These are phyloP conservation scores for Diutina catenulata DNA, from an alignment of 1,139 yeast genomes.

Conservation along the genomic window DNA sequence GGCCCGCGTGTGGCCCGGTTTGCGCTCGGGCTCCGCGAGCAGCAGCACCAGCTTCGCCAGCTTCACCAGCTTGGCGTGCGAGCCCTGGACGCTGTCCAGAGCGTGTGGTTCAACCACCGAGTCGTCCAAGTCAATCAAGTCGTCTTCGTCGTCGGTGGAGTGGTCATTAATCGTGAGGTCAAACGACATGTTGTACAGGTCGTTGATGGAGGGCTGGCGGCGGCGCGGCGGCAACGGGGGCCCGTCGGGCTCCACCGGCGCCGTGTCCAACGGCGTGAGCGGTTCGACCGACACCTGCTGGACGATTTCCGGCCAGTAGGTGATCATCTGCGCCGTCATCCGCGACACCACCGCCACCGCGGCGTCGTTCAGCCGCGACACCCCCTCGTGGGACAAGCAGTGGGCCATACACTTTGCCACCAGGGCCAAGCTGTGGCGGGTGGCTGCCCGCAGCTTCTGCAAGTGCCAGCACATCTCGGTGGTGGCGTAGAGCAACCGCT, in stretches of 20 bases:
- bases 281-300: not conserved
- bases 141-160: conserved; percentile 10
- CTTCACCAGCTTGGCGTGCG: not conserved
- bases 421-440: conserved; percentile 35
- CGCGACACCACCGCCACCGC: conserved; percentile 37
- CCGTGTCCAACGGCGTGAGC: conserved; percentile 7
- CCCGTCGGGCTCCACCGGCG: conserved; percentile 9
- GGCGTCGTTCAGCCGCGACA: conserved; percentile 32
- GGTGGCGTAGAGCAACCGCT: conserved; percentile 23
- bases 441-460: conserved; percentile 16
- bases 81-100: not conserved
- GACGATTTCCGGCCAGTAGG: conserved; percentile 22
- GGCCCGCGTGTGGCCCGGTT: not conserved
- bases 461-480: conserved; percentile 28
- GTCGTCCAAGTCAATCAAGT: not conserved
- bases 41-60: not conserved
- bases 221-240: conserved; percentile 16
- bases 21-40: not conserved
- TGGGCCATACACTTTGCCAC: conserved; percentile 39
- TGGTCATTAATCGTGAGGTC: conserved; percentile 17
- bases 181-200: conserved; percentile 13
- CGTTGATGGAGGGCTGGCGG: conserved; percentile 14
- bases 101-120: not conserved
- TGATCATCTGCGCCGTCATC: conserved; percentile 36
- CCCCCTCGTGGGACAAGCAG: conserved; percentile 39